phyloP scores from a whole-genome alignment of 179 eudicot genomes.

The Sideroxylon spinosum region DNA sequence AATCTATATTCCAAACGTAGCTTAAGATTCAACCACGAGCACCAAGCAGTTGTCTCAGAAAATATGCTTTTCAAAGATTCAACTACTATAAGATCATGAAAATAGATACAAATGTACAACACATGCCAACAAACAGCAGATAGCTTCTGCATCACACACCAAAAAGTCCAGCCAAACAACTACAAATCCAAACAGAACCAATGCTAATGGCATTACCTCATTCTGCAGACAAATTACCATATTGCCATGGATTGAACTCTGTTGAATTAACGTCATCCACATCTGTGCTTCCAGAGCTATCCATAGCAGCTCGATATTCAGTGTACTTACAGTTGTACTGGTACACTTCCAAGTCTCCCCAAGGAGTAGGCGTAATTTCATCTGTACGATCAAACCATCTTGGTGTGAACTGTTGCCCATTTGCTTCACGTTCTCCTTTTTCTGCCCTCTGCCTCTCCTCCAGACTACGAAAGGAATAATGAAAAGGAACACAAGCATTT shows the following conservation, averaged over 20 bases:
- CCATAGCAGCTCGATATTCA: constrained; percentile 36
- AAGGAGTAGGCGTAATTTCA: constrained; percentile 49
- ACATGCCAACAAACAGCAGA: background rate
- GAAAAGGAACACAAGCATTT: background rate
- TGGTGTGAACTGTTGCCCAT: constrained; percentile 46
- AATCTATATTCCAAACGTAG: too few relatives aligned
- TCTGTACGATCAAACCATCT: constrained; percentile 49
- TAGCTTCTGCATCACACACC: background rate
- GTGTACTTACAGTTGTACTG: constrained; percentile 45
- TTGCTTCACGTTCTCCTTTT: constrained; percentile 47
- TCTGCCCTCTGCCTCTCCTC: constrained; percentile 65
- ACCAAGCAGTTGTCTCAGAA: background rate
- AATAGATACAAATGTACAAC: constrained; percentile 11
- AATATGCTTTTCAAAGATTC: background rate
- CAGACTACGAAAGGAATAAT: constrained; percentile 27
- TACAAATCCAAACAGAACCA: background rate
- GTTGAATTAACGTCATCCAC: constrained; percentile 27
- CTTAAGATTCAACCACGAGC: too few relatives aligned
- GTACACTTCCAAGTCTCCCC: constrained; percentile 65
- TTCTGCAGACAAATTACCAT: constrained; percentile 32
- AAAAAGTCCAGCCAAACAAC: background rate
- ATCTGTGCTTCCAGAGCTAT: constrained; percentile 24
- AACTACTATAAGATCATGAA: background rate
- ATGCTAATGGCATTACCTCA: constrained; percentile 12
- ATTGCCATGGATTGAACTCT: constrained; percentile 68